A percentile compares a stretch with the other conserved stretches of the same genome.
phyloP scores from a whole-genome alignment of 225 moss, liverwort and hornwort species.

The Lunularia cruciata region DNA sequence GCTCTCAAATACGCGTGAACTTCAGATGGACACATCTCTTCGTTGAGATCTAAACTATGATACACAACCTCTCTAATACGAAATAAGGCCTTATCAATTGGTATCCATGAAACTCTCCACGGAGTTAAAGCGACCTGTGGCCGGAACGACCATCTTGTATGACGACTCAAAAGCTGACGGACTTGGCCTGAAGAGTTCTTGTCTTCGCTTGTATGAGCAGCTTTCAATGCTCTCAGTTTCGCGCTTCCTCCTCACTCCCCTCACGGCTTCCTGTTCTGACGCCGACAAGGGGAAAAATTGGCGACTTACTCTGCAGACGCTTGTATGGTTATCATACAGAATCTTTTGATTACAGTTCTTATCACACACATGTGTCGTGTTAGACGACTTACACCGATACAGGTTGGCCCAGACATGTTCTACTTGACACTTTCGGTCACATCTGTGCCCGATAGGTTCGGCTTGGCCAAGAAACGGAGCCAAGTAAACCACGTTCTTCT shows the following conservation, averaged over 20 bases:
- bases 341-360: conserved; percentile 64
- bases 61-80: conserved; percentile 19
- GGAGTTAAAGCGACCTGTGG: conserved; percentile 42
- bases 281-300: conserved; percentile 49
- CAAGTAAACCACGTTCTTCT: conserved; percentile 59
- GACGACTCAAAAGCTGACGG: conserved; percentile 51
- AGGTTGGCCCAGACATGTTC: conserved; percentile 70
- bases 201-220: conserved; percentile 55
- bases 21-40: not conserved
- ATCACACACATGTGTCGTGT: conserved; percentile 67
- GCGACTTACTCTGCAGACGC: conserved; percentile 66
- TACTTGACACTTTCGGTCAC: conserved; percentile 53
- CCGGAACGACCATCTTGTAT: conserved; percentile 53
- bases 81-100: conserved; percentile 29
- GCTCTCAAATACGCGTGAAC: conserved; percentile 15
- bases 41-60: conserved; percentile 14
- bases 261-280: conserved; percentile 60
- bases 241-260: conserved; percentile 70
- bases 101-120: conserved; percentile 56
- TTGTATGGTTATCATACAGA: conserved; percentile 58
- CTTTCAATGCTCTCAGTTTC: conserved; percentile 48
- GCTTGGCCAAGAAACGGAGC: conserved; percentile 54
- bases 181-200: conserved; percentile 45
- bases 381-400: conserved; percentile 61
- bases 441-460: conserved; percentile 58